Base-by-base conservation (phyloP, 352 stramenopile genomes). In the Phytophthora tentaculata region DNA sequence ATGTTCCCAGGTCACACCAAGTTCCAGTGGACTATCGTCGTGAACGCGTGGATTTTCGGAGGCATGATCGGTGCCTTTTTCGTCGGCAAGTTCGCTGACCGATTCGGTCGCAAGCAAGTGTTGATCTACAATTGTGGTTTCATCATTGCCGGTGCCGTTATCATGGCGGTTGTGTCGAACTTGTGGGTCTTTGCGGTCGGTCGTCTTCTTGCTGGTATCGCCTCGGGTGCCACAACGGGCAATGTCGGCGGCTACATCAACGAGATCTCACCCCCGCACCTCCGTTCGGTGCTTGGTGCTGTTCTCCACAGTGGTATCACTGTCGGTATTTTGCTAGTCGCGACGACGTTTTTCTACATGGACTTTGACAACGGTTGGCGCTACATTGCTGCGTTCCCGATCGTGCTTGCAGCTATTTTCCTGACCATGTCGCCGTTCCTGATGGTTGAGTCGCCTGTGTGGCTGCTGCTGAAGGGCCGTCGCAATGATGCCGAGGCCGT, bases 351-450 rank as follows among this genome's bases (percentile, higher is more conserved):
- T 67, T 91, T 85, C 60, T 88, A 84, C 67, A 65, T 74, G 41
- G 72, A 86, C 68, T 81, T 81, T 17, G 49, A 73, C 17, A 73
- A 67, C 23, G 81, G 79, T 26, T 92, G 81, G 81, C 80, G 84
- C 9, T 80, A 84, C 62, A 84, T 86, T 60, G 83, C 78, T 48
- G 83, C 41, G 7, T 84, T 92, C 56, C 83, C 80, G 20, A 77
- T 88, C 41, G 62, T 89, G 10, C 61, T 90, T 5, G 83, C 69
- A 0, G 61, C 52, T 0, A 56, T 83, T 23, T 88, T 90, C 64
- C 54, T 90, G 35, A 37, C 59, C 2, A 47, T 86, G 23, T 77
- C 81, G 20, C 71, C 67, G 12, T 77, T 80, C 49, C 54, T 80
- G n/a, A 84, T 88, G 77, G 71, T 83, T 3, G 75, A 88, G 67